Base-by-base conservation (phyloP, 257 asterid species). In the Solanum sitiens region DNA sequence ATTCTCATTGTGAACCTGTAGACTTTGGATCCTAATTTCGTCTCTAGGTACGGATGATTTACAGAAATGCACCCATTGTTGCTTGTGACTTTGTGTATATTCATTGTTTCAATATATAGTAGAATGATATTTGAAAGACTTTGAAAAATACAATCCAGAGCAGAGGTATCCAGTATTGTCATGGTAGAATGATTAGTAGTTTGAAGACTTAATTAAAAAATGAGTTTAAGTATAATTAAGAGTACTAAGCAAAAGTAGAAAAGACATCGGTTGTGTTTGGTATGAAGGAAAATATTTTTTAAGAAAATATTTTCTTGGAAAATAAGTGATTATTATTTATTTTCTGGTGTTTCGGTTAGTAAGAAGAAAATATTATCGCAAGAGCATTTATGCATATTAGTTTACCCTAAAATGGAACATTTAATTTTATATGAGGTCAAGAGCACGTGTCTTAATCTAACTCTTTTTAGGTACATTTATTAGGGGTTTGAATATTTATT, bases 171-270 rank as follows among this genome's bases (percentile, higher is more conserved):
- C 39, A 30, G 11, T 68, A 30, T 30, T 30, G 75, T 91, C 90
- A 91, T 90, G 2, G 92, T 96, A 33, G 95, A 71, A 63, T 11
- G 12, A 63, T 63, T 63, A 63, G 30, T 11, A 63, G 30, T n/a
- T 63, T 63, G 71, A n/a, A 63, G 14, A 63, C 15, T 61, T 63
- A 2, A 53, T 53, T 53, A 53, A 53, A 53, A 53, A 53, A 9
- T 63, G 30, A 63, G 71, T 23, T 63, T 50, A 63, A 63, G 71
- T 63, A 63, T 23, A 63, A 11, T 23, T 63, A 63, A 63, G 9
- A 23, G 71, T 10, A 63, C 71, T 63, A 10, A 63, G 15, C 71
- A 63, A 63, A 63, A 63, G 25, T 63, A 63, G 32, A 63, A 23
- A 63, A 63, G 32, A 9, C 7, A 63, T n/a, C 23, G 71, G 32